Conservation (phyloP, 352 stramenopile genomes). For the Phytophthora brassicae region DNA sequence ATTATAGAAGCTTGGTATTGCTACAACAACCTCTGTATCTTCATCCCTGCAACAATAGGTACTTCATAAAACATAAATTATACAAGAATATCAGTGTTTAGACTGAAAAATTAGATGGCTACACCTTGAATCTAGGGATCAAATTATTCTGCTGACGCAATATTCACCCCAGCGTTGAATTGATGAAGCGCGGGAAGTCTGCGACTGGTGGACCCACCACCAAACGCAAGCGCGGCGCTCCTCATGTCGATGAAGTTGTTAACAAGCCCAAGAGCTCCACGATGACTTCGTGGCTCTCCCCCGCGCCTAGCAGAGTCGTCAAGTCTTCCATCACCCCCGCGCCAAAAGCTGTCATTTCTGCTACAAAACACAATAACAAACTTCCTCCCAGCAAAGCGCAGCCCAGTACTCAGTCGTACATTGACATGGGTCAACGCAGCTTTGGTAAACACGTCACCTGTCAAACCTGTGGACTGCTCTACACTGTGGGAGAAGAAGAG, state of each 20-base stretch:
- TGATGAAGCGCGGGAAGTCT: slow-evolving; percentile 51
- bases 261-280: slow-evolving; percentile 22
- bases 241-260: neutral
- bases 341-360: slow-evolving; percentile 11
- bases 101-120: neutral
- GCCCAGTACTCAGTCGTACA: slow-evolving; percentile 55
- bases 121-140: too few relatives aligned
- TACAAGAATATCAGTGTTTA: neutral
- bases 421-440: slow-evolving; percentile 74
- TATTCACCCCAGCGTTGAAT: too few relatives aligned
- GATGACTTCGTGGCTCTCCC: slow-evolving; percentile 18
- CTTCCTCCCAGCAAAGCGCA: slow-evolving; percentile 9
- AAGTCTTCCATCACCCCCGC: slow-evolving; percentile 27
- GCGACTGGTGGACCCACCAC: slow-evolving; percentile 18
- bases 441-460: slow-evolving; percentile 71
- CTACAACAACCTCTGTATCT: neutral
- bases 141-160: too few relatives aligned
- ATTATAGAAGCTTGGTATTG: neutral
- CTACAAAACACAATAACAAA: neutral
- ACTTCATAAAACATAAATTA: neutral
- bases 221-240: slow-evolving; percentile 40
- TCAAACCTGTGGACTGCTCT: slow-evolving; percentile 63
- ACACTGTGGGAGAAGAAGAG: slow-evolving; percentile 67
- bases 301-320: slow-evolving; percentile 8
- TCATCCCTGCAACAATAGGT: neutral